Percentiles rank a stretch among this genome's conserved stretches.
These are phyloP conservation scores for Amaranthus palmeri DNA, from an alignment of 148 eudicot genomes.

Conservation along the genomic window DNA sequence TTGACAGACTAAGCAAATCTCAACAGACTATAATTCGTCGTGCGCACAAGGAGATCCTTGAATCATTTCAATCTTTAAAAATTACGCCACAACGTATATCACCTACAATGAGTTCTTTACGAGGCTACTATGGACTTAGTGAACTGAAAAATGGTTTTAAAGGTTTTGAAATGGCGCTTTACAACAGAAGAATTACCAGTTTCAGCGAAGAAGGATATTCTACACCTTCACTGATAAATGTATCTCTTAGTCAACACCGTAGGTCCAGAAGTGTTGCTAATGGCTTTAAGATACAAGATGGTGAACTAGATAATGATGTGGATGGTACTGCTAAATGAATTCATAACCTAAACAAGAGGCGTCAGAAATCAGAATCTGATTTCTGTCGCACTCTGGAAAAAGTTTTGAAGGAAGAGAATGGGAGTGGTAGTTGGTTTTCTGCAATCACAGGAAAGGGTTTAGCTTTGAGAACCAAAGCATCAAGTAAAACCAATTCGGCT, in stretches of 20 bases:
- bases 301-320: constrained; percentile 27
- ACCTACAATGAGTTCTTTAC: constrained; percentile 73
- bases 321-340: constrained; percentile 39
- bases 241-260: constrained; percentile 59
- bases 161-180: constrained; percentile 76
- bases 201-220: constrained; percentile 36
- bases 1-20: constrained; percentile 49
- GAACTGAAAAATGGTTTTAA: constrained; percentile 31
- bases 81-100: constrained; percentile 53
- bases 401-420: constrained; percentile 68
- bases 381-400: constrained; percentile 53
- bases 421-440: constrained; percentile 56
- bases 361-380: constrained; percentile 60
- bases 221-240: constrained; percentile 34
- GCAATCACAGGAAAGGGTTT: constrained; percentile 71
- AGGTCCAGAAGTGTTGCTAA: constrained; percentile 68
- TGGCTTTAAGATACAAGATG: constrained; percentile 47
- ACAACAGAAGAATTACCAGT: constrained; percentile 42
- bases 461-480: constrained; percentile 76
- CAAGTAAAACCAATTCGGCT: constrained; percentile 49
- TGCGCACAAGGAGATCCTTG: constrained; percentile 57
- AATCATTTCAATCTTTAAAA: constrained; percentile 56
- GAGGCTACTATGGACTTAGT: constrained; percentile 68
- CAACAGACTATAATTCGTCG: constrained; percentile 49
- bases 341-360: constrained; percentile 48